phyloP scores from a whole-genome alignment of 2,329 filamentous ascomycete species.

The Fusarium oxysporum region DNA sequence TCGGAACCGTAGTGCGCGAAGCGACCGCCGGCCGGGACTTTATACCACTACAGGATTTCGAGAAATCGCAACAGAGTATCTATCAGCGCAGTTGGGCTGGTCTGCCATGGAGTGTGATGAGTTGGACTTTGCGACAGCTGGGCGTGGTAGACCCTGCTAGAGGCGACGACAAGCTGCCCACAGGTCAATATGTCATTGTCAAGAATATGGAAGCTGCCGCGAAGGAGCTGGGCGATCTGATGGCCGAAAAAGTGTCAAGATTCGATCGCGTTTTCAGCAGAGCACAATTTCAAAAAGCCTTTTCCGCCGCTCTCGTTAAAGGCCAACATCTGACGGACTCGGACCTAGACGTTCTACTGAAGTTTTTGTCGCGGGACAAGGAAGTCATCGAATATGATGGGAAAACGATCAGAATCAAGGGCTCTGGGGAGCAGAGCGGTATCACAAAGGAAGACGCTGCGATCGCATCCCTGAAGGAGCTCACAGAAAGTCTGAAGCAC shows the following conservation, averaged over 20 bases:
- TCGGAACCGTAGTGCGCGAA: slow-evolving; percentile 82
- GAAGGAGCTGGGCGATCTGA: slow-evolving; percentile 63
- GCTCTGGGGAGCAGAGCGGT: slow-evolving; percentile 57
- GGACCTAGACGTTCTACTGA: slow-evolving; percentile 77
- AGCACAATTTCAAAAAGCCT: slow-evolving; percentile 70
- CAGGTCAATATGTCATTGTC: slow-evolving; percentile 74
- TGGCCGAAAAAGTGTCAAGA: slow-evolving; percentile 57
- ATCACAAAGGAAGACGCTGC: slow-evolving; percentile 84
- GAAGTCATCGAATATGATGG: slow-evolving; percentile 69
- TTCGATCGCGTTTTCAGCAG: slow-evolving; percentile 77
- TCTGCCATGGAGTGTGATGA: slow-evolving; percentile 75
- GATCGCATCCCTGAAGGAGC: slow-evolving; percentile 84
- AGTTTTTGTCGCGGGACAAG: slow-evolving; percentile 76
- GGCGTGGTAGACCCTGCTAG: slow-evolving; percentile 66
- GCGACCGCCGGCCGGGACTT: slow-evolving; percentile 76
- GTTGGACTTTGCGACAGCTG: slow-evolving; percentile 79
- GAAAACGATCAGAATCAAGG: slow-evolving; percentile 79
- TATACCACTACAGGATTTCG: slow-evolving; percentile 77
- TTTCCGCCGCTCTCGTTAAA: slow-evolving; percentile 63
- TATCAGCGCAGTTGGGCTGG: slow-evolving; percentile 77
- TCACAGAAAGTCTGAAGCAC: slow-evolving; percentile 79
- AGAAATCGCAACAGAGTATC: slow-evolving; percentile 73
- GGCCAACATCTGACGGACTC: slow-evolving; percentile 65
- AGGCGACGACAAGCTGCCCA: slow-evolving; percentile 67
- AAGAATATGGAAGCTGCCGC: slow-evolving; percentile 70